phyloP scores from a whole-genome alignment of 2,329 filamentous ascomycete genomes.

The Tothia fuscella region DNA sequence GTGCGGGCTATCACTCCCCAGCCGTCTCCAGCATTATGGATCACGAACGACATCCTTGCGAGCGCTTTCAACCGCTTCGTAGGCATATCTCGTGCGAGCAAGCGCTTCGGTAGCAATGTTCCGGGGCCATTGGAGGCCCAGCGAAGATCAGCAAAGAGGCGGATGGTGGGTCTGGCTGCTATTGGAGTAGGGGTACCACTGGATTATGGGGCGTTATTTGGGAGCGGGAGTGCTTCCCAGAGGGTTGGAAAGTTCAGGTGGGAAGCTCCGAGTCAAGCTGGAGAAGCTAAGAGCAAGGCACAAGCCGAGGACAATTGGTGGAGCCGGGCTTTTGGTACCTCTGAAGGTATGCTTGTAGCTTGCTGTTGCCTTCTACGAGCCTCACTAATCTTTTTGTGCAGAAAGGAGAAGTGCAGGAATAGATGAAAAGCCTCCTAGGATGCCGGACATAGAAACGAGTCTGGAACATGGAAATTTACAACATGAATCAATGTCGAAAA shows the following conservation, averaged over 20 bases:
- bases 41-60: conserved; percentile 45
- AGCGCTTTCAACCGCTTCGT: conserved; percentile 40
- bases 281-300: neutral
- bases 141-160: conserved; percentile 41
- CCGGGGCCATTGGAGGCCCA: conserved; percentile 52
- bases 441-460: too few species aligned
- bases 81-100: conserved; percentile 31
- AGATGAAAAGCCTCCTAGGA: too few species aligned
- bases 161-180: conserved; percentile 39
- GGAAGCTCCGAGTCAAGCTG: neutral
- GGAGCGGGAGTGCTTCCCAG: conserved; percentile 5
- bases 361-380: too few species aligned
- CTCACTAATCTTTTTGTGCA: too few species aligned
- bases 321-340: too few species aligned
- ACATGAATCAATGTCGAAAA: too few species aligned
- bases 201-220: conserved; percentile 1
- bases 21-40: conserved; percentile 41
- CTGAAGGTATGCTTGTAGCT: too few species aligned
- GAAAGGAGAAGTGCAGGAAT: too few species aligned
- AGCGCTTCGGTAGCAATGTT: conserved; percentile 46
- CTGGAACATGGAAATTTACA: too few species aligned
- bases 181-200: conserved; percentile 13
- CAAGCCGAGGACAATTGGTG: too few species aligned
- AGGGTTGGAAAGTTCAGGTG: conserved; percentile 3
- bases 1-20: conserved; percentile 31